Conservation (phyloP, 257 asterid genomes). For the Nemophila menziesii region DNA sequence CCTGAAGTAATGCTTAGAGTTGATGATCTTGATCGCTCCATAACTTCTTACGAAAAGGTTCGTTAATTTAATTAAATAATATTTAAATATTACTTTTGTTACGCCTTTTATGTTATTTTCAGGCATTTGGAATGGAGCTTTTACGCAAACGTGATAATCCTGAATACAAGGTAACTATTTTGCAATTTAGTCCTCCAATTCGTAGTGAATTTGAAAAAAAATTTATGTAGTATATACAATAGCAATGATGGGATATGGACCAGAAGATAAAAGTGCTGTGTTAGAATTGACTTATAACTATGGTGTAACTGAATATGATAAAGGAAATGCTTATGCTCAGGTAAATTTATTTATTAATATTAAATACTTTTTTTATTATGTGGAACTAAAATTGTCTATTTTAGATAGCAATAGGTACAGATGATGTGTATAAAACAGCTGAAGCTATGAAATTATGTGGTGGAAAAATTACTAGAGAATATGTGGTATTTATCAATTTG, state of each 20-base stretch:
- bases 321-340: constrained; percentile 66
- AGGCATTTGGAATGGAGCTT: constrained; percentile 98
- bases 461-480: constrained; percentile 70
- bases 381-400: no score
- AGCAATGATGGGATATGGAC: constrained; percentile 62
- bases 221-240: constrained; percentile 40
- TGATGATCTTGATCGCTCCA: constrained; percentile 88
- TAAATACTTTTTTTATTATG: not conserved
- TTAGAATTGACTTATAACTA: constrained; percentile 56
- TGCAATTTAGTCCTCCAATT: no score
- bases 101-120: constrained; percentile 2
- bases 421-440: constrained; percentile 85
- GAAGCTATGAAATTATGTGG: constrained; percentile 74
- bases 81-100: no score
- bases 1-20: constrained; percentile 99
- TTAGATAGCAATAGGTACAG: constrained; percentile 92
- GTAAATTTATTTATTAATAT: constrained; percentile 14
- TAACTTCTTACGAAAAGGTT: constrained; percentile 39
- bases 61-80: no score
- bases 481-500: no score
- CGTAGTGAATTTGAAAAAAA: not conserved
- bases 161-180: constrained; percentile 78
- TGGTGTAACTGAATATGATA: constrained; percentile 46
- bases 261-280: constrained; percentile 46
- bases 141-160: constrained; percentile 90